Evolutionary conservation across 164 flowering plant genomes (phyloP).

Genomic region (Umbellularia californica): DNA sequence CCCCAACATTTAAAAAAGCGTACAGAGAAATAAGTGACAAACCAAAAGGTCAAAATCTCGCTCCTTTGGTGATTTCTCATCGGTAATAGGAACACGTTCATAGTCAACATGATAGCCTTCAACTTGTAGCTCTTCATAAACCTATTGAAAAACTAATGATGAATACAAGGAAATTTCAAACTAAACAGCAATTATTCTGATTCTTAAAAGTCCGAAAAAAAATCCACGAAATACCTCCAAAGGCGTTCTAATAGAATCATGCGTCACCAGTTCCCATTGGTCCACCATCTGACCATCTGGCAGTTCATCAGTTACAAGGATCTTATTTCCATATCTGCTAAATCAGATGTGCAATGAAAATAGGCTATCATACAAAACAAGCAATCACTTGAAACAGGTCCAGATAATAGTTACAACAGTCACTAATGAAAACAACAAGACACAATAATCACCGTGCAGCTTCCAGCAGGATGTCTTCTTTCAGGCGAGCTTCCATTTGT

Average conservation of each 20-base stretch:
- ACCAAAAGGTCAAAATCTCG: conserved; percentile 91
- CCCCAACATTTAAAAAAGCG: background rate
- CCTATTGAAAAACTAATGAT: conserved; percentile 33
- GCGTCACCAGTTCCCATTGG: conserved; percentile 91
- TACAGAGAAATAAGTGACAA: conserved; percentile 15
- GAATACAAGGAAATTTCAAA: background rate
- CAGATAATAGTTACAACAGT: background rate
- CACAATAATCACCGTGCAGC: conserved; percentile 61
- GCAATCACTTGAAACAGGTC: background rate
- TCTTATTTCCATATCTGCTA: conserved; percentile 93
- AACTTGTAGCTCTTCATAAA: conserved; percentile 67
- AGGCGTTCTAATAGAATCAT: conserved; percentile 79
- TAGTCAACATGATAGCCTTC: conserved; percentile 81
- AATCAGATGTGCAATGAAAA: conserved; percentile 25
- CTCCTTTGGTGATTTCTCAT: conserved; percentile 95
- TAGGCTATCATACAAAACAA: conserved; percentile 18
- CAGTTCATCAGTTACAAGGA: conserved; percentile 98
- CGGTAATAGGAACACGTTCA: conserved; percentile 94
- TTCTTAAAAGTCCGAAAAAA: background rate
- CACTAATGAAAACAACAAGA: conserved; percentile 1
- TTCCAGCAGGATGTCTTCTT: conserved; percentile 80
- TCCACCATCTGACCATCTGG: conserved; percentile 99
- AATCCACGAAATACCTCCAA: conserved; percentile 51
- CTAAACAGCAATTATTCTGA: background rate
- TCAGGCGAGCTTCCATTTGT: conserved; percentile 90